Evolutionary conservation across 306 rosid genomes (phyloP), one percentile per base, ranked within the genome.

Genomic region (Medicago ruthenica): DNA sequence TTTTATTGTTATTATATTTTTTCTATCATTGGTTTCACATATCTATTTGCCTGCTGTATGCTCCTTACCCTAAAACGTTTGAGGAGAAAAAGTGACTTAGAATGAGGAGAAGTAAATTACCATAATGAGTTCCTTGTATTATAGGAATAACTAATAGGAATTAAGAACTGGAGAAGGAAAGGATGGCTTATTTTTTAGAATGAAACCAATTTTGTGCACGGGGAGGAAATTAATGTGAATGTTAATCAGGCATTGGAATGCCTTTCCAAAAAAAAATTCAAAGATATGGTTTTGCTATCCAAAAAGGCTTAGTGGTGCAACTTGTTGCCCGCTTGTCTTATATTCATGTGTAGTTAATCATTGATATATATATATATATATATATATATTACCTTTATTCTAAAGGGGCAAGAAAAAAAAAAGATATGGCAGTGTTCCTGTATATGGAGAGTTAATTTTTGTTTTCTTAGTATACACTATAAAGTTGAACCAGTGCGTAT

Each of bases 21-120:
- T 40, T 75, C 16, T 61, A 7, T 3, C 17, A 18, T 62, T 62
- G 24, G 24, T 41, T 58, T 24, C 60, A 37, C 48, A 62, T 41
- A n/a, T 71, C 58, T 50, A 6, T 50, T 50, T 15, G 9, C 10
- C 27, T 37, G 42, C 55, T 54, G n/a, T 65, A 39, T 63, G 34
- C 21, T n/a, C 37, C 54, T 40, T 53, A 18, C 20, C 36, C 60
- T 31, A 24, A 24, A 16, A 67, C 27, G n/a, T 67, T 76, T 69
- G 59, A 67, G 74, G 65, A 41, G 67, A 66, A 66, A 39, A 54
- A 22, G n/a, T 36, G 41, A 20, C 50, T 48, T 73, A 59, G 40
- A 22, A 45, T 64, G 41, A n/a, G 36, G 24, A 41, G 24, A 66
- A 39, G 13, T 39, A 58, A 66, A 34, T 48, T 36, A 48, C 16